Evolutionary conservation across 176 grass and related monocot species (phyloP), one percentile per base, ranked within the genome.

Genomic region (Zea luxurians): DNA sequence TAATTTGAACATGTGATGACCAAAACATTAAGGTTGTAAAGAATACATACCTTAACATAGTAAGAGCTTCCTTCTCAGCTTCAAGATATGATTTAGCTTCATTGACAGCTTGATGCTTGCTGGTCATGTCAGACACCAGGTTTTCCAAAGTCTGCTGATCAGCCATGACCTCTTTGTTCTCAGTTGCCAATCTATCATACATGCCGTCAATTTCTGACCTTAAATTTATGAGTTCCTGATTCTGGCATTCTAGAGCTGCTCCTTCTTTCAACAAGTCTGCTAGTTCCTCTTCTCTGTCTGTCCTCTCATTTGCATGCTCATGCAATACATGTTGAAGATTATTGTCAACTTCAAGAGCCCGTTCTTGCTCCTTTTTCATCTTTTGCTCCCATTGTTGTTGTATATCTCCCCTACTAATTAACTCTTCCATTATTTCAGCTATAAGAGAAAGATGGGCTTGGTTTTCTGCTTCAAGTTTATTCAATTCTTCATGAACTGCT

Each of bases 21-120:
- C 8, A 79, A 69, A 37, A 53, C 5, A 43, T 13, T 10, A 21
- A 76, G 27, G 16, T 13, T 55, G 47, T 64, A 80, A 45, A 81
- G 71, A 77, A 37, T 20, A 59, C 83, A 87, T 53, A 99, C 96
- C 92, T 95, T 75, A 99, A 80, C 89, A 99, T 88, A 60, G 77
- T 75, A 70, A 95, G 78, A 79, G 96, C 92, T 78, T 95, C 92
- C 80, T 90, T 95, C 74, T 95, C 92, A 58, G 92, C 83, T 84
- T 92, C 96, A 83, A 93, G 78, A 79, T 45, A 79, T 37, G 85
- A 99, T 81, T 95, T 99, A 48, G 87, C 74, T 83, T 95, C 90
- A 83, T 77, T 78, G 15, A 93, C 46, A 58, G 80, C 82, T 84
- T 99, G 81, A 77, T 89, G 74, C 57, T 91, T 99, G 64, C 62